Evolutionary conservation across 192 early-diverging fungal species (phyloP).

Genomic region (Coemansia sp.): DNA sequence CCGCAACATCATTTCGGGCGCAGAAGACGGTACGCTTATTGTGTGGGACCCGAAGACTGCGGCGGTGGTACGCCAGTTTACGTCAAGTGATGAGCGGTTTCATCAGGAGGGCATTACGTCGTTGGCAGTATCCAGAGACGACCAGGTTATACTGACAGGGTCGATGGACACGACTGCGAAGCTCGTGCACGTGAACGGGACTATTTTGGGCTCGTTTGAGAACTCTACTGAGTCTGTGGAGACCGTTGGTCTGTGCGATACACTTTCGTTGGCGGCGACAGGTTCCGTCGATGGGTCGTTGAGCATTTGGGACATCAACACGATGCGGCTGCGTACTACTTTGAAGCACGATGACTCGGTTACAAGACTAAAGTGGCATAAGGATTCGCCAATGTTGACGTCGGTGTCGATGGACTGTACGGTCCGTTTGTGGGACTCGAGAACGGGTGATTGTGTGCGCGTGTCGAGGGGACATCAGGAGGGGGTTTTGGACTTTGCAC

Average conservation of each 20-base stretch:
- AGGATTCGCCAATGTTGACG: conserved; percentile 66
- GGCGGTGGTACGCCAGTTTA: conserved; percentile 60
- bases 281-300: conserved; percentile 86
- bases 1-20: conserved; percentile 78
- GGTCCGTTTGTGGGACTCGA: conserved; percentile 85
- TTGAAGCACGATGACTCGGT: conserved; percentile 85
- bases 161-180: conserved; percentile 74
- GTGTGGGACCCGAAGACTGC: conserved; percentile 96
- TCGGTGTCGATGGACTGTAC: conserved; percentile 80
- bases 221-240: conserved; percentile 84
- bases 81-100: conserved; percentile 78
- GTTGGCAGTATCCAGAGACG: conserved; percentile 73
- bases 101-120: conserved; percentile 76
- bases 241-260: conserved; percentile 75
- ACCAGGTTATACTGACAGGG: conserved; percentile 78
- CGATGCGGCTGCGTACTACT: conserved; percentile 77
- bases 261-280: conserved; percentile 71
- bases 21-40: conserved; percentile 79
- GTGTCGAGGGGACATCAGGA: conserved; percentile 84
- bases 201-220: conserved; percentile 80
- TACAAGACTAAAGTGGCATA: conserved; percentile 69
- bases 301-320: conserved; percentile 89
- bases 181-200: conserved; percentile 76
- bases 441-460: conserved; percentile 78
- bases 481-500: conserved; percentile 78